Percentiles rank a stretch among this genome's conserved stretches.
Conservation (phyloP, 768 basidiomycete species). For the Boletus barrowsii region DNA sequence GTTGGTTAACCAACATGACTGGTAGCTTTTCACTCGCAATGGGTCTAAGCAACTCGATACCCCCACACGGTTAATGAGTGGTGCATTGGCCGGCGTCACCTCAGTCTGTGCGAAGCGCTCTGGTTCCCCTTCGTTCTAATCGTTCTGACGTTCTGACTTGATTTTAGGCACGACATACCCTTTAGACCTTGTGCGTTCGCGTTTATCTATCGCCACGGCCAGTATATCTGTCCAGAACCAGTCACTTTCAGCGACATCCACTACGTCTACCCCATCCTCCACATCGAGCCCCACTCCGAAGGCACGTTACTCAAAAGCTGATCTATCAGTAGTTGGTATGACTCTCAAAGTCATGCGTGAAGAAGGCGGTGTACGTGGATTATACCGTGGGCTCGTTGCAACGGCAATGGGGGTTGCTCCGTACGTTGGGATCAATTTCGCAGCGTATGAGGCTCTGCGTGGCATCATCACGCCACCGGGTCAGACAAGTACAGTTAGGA, state of each 20-base stretch:
- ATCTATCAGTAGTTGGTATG: conserved; percentile 84
- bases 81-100: conserved; percentile 90
- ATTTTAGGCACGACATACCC: conserved; percentile 80
- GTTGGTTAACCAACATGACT: conserved; percentile 28
- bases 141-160: conserved; percentile 8
- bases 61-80: conserved; percentile 77
- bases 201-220: conserved; percentile 92
- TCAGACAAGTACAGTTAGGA: conserved; percentile 61
- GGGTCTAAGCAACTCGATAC: conserved; percentile 83
- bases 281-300: conserved; percentile 32
- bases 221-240: conserved; percentile 48
- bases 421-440: conserved; percentile 88
- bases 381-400: conserved; percentile 83
- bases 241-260: conserved; percentile 18
- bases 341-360: conserved; percentile 85
- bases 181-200: conserved; percentile 87
- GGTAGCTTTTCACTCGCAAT: conserved; percentile 64
- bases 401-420: conserved; percentile 91
- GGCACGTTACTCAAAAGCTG: conserved; percentile 44
- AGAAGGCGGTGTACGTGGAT: conserved; percentile 83
- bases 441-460: conserved; percentile 84
- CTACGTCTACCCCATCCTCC: conserved; percentile 27
- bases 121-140: conserved; percentile 7
- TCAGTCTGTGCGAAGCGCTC: conserved; percentile 73
- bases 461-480: conserved; percentile 80